Conservation (phyloP, 2,329 filamentous ascomycete species). For the Delphinella strobiligena region DNA sequence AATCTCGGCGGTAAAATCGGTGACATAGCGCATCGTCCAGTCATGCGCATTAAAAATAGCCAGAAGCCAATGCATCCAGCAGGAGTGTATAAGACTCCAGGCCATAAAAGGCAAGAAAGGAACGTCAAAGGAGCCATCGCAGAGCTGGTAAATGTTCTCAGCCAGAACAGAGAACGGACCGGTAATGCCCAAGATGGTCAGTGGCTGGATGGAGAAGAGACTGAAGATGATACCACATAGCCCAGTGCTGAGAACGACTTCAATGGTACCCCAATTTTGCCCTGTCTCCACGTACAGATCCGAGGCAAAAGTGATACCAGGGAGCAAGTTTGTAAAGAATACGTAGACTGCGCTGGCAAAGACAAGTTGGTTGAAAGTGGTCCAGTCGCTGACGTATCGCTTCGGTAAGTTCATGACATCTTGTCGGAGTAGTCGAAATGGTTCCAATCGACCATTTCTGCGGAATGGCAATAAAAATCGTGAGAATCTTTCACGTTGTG, state of each 20-base stretch:
- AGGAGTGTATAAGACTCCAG: conserved; percentile 53
- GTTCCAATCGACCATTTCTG: conserved; percentile 16
- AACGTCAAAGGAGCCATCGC: conserved; percentile 42
- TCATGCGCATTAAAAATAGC: conserved; percentile 57
- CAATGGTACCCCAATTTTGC: conserved; percentile 52
- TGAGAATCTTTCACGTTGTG: no score
- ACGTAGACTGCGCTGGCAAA: conserved; percentile 53
- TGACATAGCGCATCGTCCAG: conserved; percentile 59
- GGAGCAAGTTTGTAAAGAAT: conserved; percentile 55
- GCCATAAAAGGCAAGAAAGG: conserved; percentile 56
- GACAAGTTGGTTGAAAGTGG: conserved; percentile 50
- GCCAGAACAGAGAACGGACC: conserved; percentile 56
- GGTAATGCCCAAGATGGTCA: conserved; percentile 54
- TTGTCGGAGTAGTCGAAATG: conserved; percentile 21
- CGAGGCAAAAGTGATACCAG: conserved; percentile 55
- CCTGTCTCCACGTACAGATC: conserved; percentile 52
- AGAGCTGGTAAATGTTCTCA: conserved; percentile 52
- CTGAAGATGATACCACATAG: conserved; percentile 52
- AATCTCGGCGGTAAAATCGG: conserved; percentile 53
- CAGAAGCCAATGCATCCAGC: conserved; percentile 53
- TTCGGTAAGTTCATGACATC: conserved; percentile 18
- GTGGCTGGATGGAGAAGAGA: conserved; percentile 48
- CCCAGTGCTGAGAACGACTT: conserved; percentile 55
- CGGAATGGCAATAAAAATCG: conserved; percentile 9
- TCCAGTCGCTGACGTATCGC: conserved; percentile 24